Evolutionary conservation across 176 grass and related monocot species (phyloP).

Genomic region (Tillandsia leiboldiana): DNA sequence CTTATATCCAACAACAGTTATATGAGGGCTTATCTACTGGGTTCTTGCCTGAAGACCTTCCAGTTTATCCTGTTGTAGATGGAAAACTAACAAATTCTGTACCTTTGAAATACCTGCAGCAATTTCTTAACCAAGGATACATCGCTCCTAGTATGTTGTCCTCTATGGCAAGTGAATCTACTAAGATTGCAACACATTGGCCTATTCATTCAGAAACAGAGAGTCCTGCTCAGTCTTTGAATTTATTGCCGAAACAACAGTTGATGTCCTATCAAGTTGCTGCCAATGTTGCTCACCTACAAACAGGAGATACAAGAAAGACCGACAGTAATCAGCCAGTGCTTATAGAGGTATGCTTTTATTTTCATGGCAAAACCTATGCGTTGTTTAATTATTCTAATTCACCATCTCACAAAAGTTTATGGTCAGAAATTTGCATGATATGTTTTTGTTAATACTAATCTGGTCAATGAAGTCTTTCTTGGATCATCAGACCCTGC

Average conservation of each 20-base stretch:
- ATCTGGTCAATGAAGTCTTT: constrained; percentile 1
- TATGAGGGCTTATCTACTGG: constrained; percentile 57
- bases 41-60: constrained; percentile 62
- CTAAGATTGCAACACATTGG: not conserved
- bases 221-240: not conserved
- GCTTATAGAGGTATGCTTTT: constrained; percentile 33
- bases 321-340: constrained; percentile 17
- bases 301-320: constrained; percentile 7
- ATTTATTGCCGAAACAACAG: not conserved
- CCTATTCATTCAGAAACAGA: not conserved
- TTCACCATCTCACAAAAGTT: not conserved
- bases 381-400: constrained; percentile 12
- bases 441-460: not conserved
- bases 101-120: constrained; percentile 50
- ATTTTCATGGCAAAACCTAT: constrained; percentile 1
- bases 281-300: constrained; percentile 2
- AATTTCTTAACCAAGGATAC: constrained; percentile 38
- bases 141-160: not conserved
- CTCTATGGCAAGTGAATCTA: not conserved
- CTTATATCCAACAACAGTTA: constrained; percentile 65
- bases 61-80: constrained; percentile 60
- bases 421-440: not conserved
- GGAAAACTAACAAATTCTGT: constrained; percentile 47
- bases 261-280: not conserved
- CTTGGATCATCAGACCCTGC: constrained; percentile 33